phyloP scores from a whole-genome alignment of 73 alveolate genomes.

The Breviolum minutum region DNA sequence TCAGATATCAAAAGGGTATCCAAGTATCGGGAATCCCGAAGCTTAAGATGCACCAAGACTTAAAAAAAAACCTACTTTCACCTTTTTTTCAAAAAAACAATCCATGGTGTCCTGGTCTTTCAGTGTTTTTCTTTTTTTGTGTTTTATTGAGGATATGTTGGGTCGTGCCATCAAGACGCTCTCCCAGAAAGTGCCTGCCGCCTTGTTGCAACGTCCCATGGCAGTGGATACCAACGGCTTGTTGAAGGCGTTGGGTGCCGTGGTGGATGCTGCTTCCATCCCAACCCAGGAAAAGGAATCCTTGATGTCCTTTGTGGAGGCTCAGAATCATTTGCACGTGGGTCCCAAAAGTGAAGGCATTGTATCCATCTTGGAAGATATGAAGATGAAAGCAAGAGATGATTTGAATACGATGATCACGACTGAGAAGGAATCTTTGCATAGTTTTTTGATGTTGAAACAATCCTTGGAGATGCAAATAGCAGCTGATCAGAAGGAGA shows the following conservation, averaged over 20 bases:
- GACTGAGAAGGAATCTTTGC: conserved; percentile 20
- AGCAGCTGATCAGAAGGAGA: conserved; percentile 12
- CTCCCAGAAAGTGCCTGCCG: background rate
- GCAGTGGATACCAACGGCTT: background rate
- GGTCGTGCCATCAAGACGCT: conserved; percentile 50
- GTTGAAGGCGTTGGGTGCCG: conserved; percentile 41
- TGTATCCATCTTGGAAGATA: conserved; percentile 31
- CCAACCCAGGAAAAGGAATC: conserved; percentile 24
- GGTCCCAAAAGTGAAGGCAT: conserved; percentile 9
- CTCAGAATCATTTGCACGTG: background rate
- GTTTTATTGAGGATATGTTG: conserved; percentile 7
- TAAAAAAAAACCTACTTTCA: background rate
- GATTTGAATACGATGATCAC: conserved; percentile 9
- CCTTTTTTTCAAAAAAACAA: background rate
- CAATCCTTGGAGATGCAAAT: conserved; percentile 54
- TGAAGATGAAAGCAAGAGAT: conserved; percentile 42
- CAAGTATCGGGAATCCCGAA: no score
- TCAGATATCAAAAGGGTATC: no score
- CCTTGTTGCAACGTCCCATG: background rate
- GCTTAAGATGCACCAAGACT: no score
- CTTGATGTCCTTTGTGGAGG: conserved; percentile 38
- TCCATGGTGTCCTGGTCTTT: background rate
- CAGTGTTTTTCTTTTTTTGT: background rate
- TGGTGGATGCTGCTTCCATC: conserved; percentile 44
- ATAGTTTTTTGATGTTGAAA: conserved; percentile 44